Base-by-base conservation (phyloP, 2,329 filamentous ascomycete species). In the Byssochlamys sp. region DNA sequence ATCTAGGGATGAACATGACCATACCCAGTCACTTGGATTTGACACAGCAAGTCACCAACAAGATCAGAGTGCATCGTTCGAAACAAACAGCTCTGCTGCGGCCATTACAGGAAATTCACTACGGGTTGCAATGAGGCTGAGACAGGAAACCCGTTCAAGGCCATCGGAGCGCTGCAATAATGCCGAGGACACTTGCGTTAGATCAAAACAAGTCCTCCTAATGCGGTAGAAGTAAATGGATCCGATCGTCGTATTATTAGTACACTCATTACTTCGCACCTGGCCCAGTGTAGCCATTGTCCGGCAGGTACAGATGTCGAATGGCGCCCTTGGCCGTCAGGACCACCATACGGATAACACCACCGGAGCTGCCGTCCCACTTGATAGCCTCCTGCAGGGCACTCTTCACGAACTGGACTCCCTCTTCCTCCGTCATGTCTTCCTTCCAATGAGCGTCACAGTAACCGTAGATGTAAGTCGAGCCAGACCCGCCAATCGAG, bases 391-490 rank as follows among this genome's bases (percentile, higher is more conserved):
- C 92, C 69, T 84, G 80, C 71, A 99, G 79, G 31, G 94, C 87
- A 53, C 86, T 88, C 79, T 96, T 96, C 73, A 99, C 94, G 69
- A 99, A 99, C 48, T 86, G 77, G 63, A 99, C 86, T 0, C 94
- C 94, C 61, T 95, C 91, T 57, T 84, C 81, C 80, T 97, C 90
- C 55, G 88, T 90, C 91, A 99, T 97, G 63, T 85, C 85, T 77
- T 97, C 94, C 73, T 81, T 85, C 94, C 94, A 99, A 81, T 99
- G 85, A 58, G 90, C 87, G 73, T 99, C 92, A 73, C 91, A 97
- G 81, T 95, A 97, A 67, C 94, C 94, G 80, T 97, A 99, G 76
- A 99, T 99, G 80, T 99, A 99, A 61, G 94, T 97, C 66, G 92
- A 97, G 49, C 94, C 94, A 24, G 92, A 97, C 52, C 94, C 94